Evolutionary conservation across 129 eudicot genomes (phyloP), one percentile per base, ranked within the genome.

Genomic region (Helichrysum umbraculigerum): DNA sequence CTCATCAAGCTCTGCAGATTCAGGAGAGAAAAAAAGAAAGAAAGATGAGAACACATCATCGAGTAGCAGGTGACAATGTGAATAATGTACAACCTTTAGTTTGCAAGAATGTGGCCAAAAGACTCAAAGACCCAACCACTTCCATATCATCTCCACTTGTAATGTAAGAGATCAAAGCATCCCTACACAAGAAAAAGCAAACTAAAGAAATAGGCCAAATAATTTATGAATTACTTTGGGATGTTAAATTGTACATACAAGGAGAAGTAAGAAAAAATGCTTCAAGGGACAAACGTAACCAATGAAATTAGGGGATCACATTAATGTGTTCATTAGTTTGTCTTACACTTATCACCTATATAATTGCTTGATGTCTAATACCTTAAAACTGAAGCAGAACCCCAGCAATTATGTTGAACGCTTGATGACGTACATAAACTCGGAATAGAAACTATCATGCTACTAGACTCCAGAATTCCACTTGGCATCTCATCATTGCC

Each of bases 1-100:
- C 78, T 93, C 98, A 72, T 93, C 96, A 71, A 93, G 88, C 82
- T 93, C 98, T 93, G 86, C 81, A 88, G 34, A 61, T 54, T 68
- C 70, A 71, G 19, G 20, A 59, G 28, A 25, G 1, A 25, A 25
- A 25, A 25, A 25, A 25, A 25, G 28, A 28, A 73, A 35, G 63
- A 73, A 34, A 41, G 51, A 52, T 81, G 59, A 81, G 74, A 50
- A 66, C 68, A 57, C 19, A 47, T 29, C 25, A 41, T 21, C 29
- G 54, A 51, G 54, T 39, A 77, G 64, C 60, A 71, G 62, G 34
- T 5, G 14, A 58, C 30, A 50, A 76, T 68, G 68, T 66, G 70
- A n/a, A 58, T 57, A 75, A 61, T 5, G 15, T 67, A 79, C 42
- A 71, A 92, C 98, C 98, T 90, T 92, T 92, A 41, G 94, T 88